These are phyloP conservation scores for Lablab purpureus DNA, from an alignment of 306 rosid species.

Conservation along the genomic window DNA sequence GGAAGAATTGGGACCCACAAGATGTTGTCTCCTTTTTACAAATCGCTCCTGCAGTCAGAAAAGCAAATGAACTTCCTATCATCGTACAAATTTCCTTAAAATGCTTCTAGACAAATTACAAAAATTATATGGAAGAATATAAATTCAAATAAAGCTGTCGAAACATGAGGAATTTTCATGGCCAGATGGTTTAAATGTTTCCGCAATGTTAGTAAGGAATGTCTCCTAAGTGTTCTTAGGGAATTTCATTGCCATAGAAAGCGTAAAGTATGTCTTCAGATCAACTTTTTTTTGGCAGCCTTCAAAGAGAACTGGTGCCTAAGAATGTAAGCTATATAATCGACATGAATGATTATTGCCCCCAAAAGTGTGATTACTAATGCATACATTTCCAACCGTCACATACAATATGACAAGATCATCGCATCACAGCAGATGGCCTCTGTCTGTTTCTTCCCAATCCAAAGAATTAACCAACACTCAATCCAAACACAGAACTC, in stretches of 20 bases:
- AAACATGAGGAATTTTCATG: neutral
- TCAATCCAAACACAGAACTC: neutral
- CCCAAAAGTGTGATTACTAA: neutral
- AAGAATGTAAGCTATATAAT: no score
- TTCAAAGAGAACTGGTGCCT: neutral
- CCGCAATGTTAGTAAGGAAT: slow-evolving; percentile 8
- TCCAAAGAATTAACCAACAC: neutral
- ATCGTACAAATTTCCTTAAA: neutral
- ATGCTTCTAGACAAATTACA: neutral
- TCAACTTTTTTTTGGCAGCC: neutral
- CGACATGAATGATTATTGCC: neutral
- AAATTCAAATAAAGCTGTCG: neutral
- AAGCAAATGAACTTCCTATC: slow-evolving; percentile 21
- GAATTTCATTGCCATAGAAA: neutral
- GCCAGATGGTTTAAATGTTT: neutral
- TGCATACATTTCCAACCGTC: neutral
- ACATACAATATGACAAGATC: neutral
- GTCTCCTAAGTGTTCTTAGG: neutral
- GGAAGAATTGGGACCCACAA: slow-evolving; percentile 87
- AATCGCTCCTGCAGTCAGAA: slow-evolving; percentile 78
- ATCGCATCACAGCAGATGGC: neutral
- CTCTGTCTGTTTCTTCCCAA: neutral
- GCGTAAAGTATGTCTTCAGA: neutral
- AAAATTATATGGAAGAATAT: neutral
- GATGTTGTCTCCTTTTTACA: slow-evolving; percentile 86